Percentiles rank a stretch among this genome's conserved stretches.
phyloP scores from a whole-genome alignment of 495 filamentous ascomycete species.

The Aspergillus saccharolyticus region DNA sequence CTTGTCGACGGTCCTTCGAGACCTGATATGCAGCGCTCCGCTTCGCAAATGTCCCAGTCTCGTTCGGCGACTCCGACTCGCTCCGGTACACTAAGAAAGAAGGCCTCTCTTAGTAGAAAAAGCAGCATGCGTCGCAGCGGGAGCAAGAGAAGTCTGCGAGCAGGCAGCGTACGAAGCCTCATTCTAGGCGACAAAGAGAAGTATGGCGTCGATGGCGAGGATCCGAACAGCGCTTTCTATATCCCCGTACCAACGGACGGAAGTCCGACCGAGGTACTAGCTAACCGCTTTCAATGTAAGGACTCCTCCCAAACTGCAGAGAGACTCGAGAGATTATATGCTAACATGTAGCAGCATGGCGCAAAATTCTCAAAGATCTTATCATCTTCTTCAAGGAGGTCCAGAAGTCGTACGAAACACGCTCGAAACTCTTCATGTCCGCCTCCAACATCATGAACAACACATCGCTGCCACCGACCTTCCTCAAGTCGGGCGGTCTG shows the following conservation, averaged over 20 bases:
- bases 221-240: slow-evolving; percentile 78
- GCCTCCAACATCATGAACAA: slow-evolving; percentile 80
- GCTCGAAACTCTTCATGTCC: slow-evolving; percentile 75
- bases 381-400: slow-evolving; percentile 94
- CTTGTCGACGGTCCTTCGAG: slow-evolving; percentile 49
- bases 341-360: slow-evolving; percentile 63
- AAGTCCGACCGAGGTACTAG: slow-evolving; percentile 83
- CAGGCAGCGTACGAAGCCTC: slow-evolving; percentile 75
- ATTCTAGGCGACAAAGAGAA: slow-evolving; percentile 56
- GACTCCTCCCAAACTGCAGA: slow-evolving; percentile 7
- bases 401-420: slow-evolving; percentile 82
- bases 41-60: slow-evolving; percentile 49
- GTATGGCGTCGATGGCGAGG: slow-evolving; percentile 53
- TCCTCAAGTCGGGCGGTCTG: slow-evolving; percentile 74
- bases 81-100: slow-evolving; percentile 81
- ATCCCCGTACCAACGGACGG: slow-evolving; percentile 84
- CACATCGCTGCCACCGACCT: slow-evolving; percentile 62
- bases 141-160: slow-evolving; percentile 68
- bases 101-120: slow-evolving; percentile 65
- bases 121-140: slow-evolving; percentile 73
- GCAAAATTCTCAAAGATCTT: slow-evolving; percentile 90
- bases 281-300: slow-evolving; percentile 85
- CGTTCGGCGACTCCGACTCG: slow-evolving; percentile 56
- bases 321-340: not conserved
- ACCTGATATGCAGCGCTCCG: slow-evolving; percentile 39